Evolutionary conservation across 495 filamentous ascomycete species (phyloP).

Genomic region (Delitschia confertaspora): DNA sequence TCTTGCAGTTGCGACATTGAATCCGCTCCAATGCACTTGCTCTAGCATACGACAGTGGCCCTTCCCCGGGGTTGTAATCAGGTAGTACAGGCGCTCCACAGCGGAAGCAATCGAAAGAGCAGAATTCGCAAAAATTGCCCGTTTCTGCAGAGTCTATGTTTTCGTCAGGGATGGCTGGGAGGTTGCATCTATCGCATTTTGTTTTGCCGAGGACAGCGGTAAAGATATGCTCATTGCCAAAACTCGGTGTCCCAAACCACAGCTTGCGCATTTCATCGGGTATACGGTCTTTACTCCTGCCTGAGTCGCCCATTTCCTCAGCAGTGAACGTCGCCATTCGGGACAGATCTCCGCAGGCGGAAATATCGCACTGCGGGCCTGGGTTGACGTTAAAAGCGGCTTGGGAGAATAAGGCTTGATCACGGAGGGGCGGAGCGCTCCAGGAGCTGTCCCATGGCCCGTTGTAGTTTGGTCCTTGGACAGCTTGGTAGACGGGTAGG

Average conservation of each 20-base stretch:
- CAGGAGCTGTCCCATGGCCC: conserved; percentile 15
- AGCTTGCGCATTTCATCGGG: conserved; percentile 27
- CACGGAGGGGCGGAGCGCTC: conserved; percentile 18
- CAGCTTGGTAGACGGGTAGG: conserved; percentile 33
- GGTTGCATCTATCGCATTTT: conserved; percentile 19
- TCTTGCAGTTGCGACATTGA: conserved; percentile 5
- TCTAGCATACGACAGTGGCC: background rate
- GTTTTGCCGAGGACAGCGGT: conserved; percentile 10
- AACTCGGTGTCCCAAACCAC: too few relatives aligned
- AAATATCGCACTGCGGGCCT: conserved; percentile 15
- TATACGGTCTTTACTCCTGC: conserved; percentile 30
- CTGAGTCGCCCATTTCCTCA: conserved; percentile 30
- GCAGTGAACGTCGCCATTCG: conserved; percentile 16
- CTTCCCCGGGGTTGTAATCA: background rate
- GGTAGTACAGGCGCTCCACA: conserved; percentile 12
- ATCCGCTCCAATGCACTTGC: too few relatives aligned
- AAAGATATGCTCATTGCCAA: background rate
- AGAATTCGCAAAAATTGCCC: conserved; percentile 19
- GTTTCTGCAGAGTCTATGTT: background rate
- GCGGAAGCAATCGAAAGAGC: conserved; percentile 26
- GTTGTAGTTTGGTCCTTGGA: conserved; percentile 31
- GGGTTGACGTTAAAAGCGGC: conserved; percentile 3
- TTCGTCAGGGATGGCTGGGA: conserved; percentile 20
- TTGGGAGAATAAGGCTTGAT: conserved; percentile 23
- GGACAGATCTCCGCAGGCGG: conserved; percentile 19